Percentiles rank a stretch among this genome's conserved stretches.
Evolutionary conservation across 2,329 filamentous ascomycete genomes (phyloP).

Genomic region (Diaporthe ampelina): DNA sequence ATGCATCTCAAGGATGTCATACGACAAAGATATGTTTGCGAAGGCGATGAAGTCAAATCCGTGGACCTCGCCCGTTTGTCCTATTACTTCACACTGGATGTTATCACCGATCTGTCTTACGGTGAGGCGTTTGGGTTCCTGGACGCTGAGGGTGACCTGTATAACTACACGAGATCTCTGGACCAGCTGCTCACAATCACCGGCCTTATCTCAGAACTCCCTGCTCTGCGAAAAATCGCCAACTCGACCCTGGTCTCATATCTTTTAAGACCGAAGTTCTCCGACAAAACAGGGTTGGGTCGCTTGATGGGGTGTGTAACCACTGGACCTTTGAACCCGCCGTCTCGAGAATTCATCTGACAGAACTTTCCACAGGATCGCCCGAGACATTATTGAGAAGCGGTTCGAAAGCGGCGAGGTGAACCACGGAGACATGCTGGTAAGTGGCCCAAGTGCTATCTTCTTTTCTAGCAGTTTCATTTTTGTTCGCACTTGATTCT

Average conservation of each 20-base stretch:
- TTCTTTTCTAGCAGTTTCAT: too few relatives aligned
- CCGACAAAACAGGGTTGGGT: constrained; percentile 2
- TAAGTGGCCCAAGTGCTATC: background rate
- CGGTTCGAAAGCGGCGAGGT: constrained; percentile 10
- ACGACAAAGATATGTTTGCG: constrained; percentile 5
- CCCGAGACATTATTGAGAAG: constrained; percentile 6
- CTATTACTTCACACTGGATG: constrained; percentile 63
- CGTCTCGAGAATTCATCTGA: background rate
- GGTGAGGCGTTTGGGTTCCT: constrained; percentile 59
- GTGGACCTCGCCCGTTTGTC: constrained; percentile 59
- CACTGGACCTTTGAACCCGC: constrained; percentile 41
- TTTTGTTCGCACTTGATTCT: too few relatives aligned
- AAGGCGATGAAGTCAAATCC: background rate
- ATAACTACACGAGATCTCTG: constrained; percentile 57
- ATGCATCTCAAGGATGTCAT: background rate
- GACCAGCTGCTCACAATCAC: constrained; percentile 58
- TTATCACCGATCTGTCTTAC: constrained; percentile 61
- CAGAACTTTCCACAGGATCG: background rate
- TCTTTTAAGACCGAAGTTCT: background rate
- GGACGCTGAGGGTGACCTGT: constrained; percentile 56
- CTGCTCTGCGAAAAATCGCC: background rate
- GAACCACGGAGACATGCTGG: constrained; percentile 19
- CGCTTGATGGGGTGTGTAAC: constrained; percentile 42
- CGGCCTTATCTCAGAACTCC: constrained; percentile 55
- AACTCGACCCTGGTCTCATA: background rate